Evolutionary conservation across 2,329 filamentous ascomycete species (phyloP).

Genomic region (Trichoderma sp.): DNA sequence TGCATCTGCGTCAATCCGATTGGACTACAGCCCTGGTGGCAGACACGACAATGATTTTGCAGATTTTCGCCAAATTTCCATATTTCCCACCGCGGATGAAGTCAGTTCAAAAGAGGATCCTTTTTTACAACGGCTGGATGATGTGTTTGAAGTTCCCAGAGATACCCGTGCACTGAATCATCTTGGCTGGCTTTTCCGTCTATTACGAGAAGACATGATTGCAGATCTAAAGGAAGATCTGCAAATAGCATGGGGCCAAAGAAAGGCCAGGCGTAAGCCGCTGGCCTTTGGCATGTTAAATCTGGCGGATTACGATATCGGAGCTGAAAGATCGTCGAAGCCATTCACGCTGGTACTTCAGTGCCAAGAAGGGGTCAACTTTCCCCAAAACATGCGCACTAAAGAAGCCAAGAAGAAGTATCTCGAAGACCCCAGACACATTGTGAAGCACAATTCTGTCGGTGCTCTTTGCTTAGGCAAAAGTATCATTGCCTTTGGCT

Average conservation of each 20-base stretch:
- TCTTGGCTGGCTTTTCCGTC: conserved; percentile 70
- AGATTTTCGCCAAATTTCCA: conserved; percentile 61
- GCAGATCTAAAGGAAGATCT: conserved; percentile 65
- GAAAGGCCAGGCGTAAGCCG: conserved; percentile 46
- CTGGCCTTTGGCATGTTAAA: conserved; percentile 44
- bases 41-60: conserved; percentile 72
- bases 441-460: conserved; percentile 62
- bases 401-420: conserved; percentile 44
- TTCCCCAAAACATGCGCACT: conserved; percentile 38
- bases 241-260: conserved; percentile 51
- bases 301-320: conserved; percentile 43
- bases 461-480: conserved; percentile 58
- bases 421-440: conserved; percentile 48
- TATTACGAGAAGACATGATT: conserved; percentile 71
- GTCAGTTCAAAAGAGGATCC: conserved; percentile 53
- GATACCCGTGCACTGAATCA: conserved; percentile 50
- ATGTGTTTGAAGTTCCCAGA: conserved; percentile 45
- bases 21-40: conserved; percentile 54
- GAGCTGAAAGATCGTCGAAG: conserved; percentile 34
- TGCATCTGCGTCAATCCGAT: not conserved
- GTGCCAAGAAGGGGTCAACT: conserved; percentile 50
- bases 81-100: conserved; percentile 68
- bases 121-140: conserved; percentile 57
- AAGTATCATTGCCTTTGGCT: conserved; percentile 61
- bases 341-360: conserved; percentile 42